Evolutionary conservation across 345 rosid species (phyloP).

Genomic region (Pistacia atlantica): DNA sequence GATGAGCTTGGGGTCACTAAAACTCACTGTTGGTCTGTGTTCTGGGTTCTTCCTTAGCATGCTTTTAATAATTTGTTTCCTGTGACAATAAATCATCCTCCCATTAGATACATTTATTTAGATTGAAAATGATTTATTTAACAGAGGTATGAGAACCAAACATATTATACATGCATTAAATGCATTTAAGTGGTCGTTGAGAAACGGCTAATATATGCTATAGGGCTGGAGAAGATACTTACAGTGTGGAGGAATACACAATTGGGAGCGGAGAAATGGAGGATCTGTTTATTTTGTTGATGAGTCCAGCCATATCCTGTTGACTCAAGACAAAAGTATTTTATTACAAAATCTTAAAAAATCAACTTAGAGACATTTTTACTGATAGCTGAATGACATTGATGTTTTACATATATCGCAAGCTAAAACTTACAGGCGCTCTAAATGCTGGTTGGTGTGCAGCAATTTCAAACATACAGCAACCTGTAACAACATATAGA

Average conservation of each 20-base stretch:
- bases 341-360: not conserved
- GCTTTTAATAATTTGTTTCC: constrained; percentile 92
- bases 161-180: not conserved
- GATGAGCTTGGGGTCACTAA: constrained; percentile 16
- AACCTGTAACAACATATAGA: constrained; percentile 61
- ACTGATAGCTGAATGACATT: not conserved
- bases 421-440: constrained; percentile 72
- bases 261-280: constrained; percentile 92
- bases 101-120: constrained; percentile 1
- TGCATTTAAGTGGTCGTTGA: not conserved
- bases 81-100: constrained; percentile 31
- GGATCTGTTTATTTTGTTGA: constrained; percentile 90
- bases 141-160: not conserved
- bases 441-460: constrained; percentile 94
- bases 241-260: constrained; percentile 82
- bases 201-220: not conserved
- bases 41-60: constrained; percentile 89
- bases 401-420: not conserved
- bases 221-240: constrained; percentile 34
- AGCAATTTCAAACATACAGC: constrained; percentile 96
- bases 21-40: constrained; percentile 77
- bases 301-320: constrained; percentile 90
- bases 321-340: constrained; percentile 13
- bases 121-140: not conserved
- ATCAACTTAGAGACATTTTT: not conserved